Base-by-base conservation (phyloP, 768 basidiomycete genomes). In the Rhodotorula paludigena region DNA sequence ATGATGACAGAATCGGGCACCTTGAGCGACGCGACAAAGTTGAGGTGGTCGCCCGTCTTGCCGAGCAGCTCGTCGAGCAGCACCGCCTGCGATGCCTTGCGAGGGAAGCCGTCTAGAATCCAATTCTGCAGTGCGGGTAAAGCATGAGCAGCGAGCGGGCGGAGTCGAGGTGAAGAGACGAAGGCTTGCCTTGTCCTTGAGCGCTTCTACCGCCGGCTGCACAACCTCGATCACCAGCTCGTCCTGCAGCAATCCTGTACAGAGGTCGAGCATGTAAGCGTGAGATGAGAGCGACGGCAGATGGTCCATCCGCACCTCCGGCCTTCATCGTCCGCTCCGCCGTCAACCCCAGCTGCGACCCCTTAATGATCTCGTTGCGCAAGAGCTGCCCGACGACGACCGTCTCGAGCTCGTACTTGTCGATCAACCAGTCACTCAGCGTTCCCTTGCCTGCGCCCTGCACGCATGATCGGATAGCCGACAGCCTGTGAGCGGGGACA, bases 21-120 rank as follows among this genome's bases (percentile, higher is more conserved):
- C 69, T 91, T 87, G 36, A 96, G 81, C 77, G 91, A 90, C 61
- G 92, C 85, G 45, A 94, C 83, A 51, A 94, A 82, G 64, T 86
- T 90, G 65, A 94, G 89, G 85, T 38, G 81, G 83, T 68, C 82
- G 81, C 73, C 84, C 41, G 84, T 49, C 33, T 36, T 52, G 60
- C 38, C 59, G 49, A 93, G 83, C 78, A 90, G 84, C 28, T 81
- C 80, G 79, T 93, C 88, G 15, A 94, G 82, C 52, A 91, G 81
- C 76, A 85, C 81, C 6, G 87, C 90, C 78, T 94, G 92, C n/a
- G 82, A 84, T 3, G 91, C 79, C 18, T 91, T 94, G 44, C 92
- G 86, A 58, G 92, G 92, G 75, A 94, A 93, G 36, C 92, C 92
- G 72, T 94, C 92, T 51, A 93, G 78, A 70, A 94, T 88, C 92